Base-by-base conservation (phyloP, 805 yeast genomes). In the Kluyveromyces wickerhamii region DNA sequence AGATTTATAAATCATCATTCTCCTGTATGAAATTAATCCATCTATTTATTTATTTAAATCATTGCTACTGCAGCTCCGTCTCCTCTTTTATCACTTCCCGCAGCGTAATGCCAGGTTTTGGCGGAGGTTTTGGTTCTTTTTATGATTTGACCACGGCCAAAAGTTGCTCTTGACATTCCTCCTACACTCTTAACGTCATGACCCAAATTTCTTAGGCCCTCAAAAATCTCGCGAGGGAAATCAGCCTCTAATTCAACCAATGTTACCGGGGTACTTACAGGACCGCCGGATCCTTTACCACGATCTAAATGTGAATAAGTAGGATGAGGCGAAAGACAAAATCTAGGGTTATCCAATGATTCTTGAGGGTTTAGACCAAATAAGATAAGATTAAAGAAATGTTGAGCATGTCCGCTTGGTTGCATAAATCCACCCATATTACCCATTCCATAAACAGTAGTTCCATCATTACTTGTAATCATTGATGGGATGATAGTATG, bases 361-460 rank as follows among this genome's bases (percentile, higher is more conserved):
- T 75, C 72, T 56, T 84, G 94, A 2, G 89, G 84, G 35, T 72
- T 69, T 47, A 77, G 56, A 0, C 76, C 77, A 52, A 78, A 83
- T 9, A 76, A 49, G 2, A 69, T 47, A 66, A 83, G 54, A 52
- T 84, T 83, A 41, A 82, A 57, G 24, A 72, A 77, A 23, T 80
- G 88, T 53, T 81, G 89, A 5, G 83, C 75, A 46, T 83, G 94
- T 2, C 88, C 88, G 47, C n/a, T n/a, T n/a, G n/a, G n/a, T n/a
- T n/a, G n/a, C n/a, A n/a, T n/a, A n/a, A n/a, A n/a, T n/a, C n/a
- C n/a, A n/a, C n/a, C n/a, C n/a, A n/a, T n/a, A n/a, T n/a, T n/a
- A n/a, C n/a, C n/a, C n/a, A n/a, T n/a, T n/a, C n/a, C n/a, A n/a
- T n/a, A n/a, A n/a, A n/a, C n/a, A n/a, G n/a, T n/a, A n/a, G n/a